Evolutionary conservation across 805 yeast genomes (phyloP), one percentile per base, ranked within the genome.

Genomic region (Cyberlindnera euphorbiae): DNA sequence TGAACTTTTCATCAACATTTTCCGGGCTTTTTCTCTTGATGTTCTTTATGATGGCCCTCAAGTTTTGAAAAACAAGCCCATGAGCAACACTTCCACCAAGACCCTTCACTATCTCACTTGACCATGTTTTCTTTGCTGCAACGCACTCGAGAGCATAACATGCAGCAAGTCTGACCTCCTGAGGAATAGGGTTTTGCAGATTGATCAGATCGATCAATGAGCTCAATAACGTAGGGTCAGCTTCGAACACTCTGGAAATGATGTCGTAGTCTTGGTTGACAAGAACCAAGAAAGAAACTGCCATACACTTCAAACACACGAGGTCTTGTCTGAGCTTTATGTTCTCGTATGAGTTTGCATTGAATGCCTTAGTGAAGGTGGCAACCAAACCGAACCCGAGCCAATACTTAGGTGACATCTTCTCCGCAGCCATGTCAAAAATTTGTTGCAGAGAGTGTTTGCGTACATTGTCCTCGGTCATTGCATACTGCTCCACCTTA

Each of bases 71-170:
- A 26, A 89, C 53, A 10, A 78, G 61, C 1, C 97, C 97, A 58
- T 89, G 96, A 42, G 79, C 77, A 26, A 89, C 87, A 55, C 86
- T 86, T 8, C 93, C 96, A 15, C 93, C 86, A 45, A 88, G 58
- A 10, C 84, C 78, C 39, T 87, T 70, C 35, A 88, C 67, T 16
- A 89, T 68, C 46, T 88, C 96, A 33, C 80, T 68, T 13, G 89
- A 80, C 75, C 88, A 82, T 4, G 71, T 70, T 31, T 77, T 76
- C 50, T 77, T 78, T 15, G 72, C 64, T 1, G 95, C 72, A 6
- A 86, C 75, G 43, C 79, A 74, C 43, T 82, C 83, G 35, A 89
- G 64, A 0, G 89, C 73, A 41, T 77, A 74, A 33, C 79, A 56
- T 2, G 90, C 84, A 28, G 79, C 71, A 28, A 71, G 59, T 40